Base-by-base conservation (phyloP, 495 filamentous ascomycete genomes). In the Sphaerosporella brunnea region DNA sequence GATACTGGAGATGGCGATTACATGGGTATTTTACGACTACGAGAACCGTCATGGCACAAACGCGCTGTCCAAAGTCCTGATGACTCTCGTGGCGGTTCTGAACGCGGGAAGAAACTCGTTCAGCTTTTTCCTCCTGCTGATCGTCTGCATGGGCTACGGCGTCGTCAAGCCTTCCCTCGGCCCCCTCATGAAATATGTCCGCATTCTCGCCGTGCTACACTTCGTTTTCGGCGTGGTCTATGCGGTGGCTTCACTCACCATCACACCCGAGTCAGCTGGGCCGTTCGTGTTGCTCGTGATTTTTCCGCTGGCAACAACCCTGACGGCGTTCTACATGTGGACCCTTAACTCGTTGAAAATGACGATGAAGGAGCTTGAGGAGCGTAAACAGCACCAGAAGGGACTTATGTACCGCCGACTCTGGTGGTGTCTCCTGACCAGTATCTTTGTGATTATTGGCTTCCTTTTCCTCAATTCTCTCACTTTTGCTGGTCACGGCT, bases 101-200 rank as follows among this genome's bases (percentile, higher is more conserved):
- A 95, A 93, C 62, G 90, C 90, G 4, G 84, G 74, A 36, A 75
- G 90, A 47, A 99, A 96, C 61, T 92, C 87, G 0, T 95, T 99
- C 63, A 95, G 87, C 19, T 99, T 99, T 70, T 96, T 99, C 69
- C 73, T 99, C 23, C 78, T 99, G 0, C 78, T 99, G 23, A 99
- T 99, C 49, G 90, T 96, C 20, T 99, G 90, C 64, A 96, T 99
- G 90, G 90, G 90, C 38, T 99, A 99, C 53, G 90, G 90, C 57
- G 90, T 99, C 19, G 90, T 96, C 50, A 95, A 95, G 63, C 88
- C 79, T 4, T 82, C 77, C n/a, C 70, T 99, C 2, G 90, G 90
- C 46, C 77, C 79, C 52, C 84, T 85, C 2, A 99, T 99, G 90
- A 73, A 86, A 51, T 88, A 82, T 55, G 86, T 94, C 42, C 79